These are phyloP conservation scores for Saturnispora gosingensis DNA, from an alignment of 805 yeast genomes.

Conservation along the genomic window DNA sequence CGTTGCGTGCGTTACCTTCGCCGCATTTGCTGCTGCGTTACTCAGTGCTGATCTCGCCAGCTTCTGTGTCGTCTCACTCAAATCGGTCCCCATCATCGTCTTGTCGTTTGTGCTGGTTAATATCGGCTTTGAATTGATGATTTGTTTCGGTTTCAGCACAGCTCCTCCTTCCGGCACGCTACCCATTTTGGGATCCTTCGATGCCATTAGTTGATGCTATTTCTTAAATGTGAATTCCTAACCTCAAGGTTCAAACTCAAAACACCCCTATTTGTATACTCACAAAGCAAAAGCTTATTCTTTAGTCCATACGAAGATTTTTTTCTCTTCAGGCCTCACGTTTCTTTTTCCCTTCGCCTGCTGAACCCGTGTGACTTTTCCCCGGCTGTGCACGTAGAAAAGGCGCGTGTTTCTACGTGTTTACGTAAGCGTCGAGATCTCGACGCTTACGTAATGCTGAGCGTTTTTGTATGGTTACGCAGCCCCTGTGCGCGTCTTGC, in stretches of 20 bases:
- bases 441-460: neutral
- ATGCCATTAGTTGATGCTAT: neutral
- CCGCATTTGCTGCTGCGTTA: constrained; percentile 1
- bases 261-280: neutral
- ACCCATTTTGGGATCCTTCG: neutral
- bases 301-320: neutral
- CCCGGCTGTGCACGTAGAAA: neutral
- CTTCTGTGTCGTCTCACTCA: constrained; percentile 7
- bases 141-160: neutral
- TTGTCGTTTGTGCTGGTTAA: neutral
- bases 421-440: neutral
- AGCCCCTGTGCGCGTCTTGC: neutral
- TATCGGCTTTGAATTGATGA: constrained; percentile 1
- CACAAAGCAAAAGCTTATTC: neutral
- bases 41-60: constrained; percentile 5
- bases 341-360: neutral
- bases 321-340: neutral
- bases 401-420: neutral
- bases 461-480: neutral
- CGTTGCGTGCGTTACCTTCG: neutral
- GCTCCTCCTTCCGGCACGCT: neutral
- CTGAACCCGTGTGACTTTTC: neutral
- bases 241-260: neutral
- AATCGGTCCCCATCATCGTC: neutral
- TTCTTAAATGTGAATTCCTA: neutral